These are phyloP conservation scores for Stephania japonica DNA, from an alignment of 164 flowering plant genomes.

Conservation along the genomic window DNA sequence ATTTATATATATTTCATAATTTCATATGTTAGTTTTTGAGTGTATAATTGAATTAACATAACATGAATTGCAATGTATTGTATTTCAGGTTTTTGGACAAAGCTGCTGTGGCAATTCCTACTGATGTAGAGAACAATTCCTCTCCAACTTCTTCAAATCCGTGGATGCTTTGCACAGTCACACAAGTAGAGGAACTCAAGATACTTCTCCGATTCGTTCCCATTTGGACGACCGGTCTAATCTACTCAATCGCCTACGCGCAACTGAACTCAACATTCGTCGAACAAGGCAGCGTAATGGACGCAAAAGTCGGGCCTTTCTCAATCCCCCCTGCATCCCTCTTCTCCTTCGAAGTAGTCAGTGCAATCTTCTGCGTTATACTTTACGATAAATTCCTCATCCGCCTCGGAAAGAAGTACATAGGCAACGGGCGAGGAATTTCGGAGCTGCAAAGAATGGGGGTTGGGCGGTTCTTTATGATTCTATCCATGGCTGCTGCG, in stretches of 20 bases:
- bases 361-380: slow-evolving; percentile 8
- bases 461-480: slow-evolving; percentile 15
- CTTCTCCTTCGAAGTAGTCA: slow-evolving; percentile 11
- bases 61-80: neutral
- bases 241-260: slow-evolving; percentile 10
- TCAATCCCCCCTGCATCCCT: slow-evolving; percentile 9
- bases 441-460: slow-evolving; percentile 21
- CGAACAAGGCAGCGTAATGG: slow-evolving; percentile 18
- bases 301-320: slow-evolving; percentile 19
- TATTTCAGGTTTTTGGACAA: slow-evolving; percentile 24
- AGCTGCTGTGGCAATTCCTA: slow-evolving; percentile 15
- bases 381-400: slow-evolving; percentile 18
- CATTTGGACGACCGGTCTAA: slow-evolving; percentile 16
- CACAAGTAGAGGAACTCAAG: slow-evolving; percentile 26
- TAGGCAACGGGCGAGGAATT: slow-evolving; percentile 13
- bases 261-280: slow-evolving; percentile 15
- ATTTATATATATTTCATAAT: neutral
- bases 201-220: slow-evolving; percentile 13
- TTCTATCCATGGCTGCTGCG: slow-evolving; percentile 14
- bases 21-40: neutral
- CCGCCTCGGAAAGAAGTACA: slow-evolving; percentile 10
- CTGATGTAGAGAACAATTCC: slow-evolving; percentile 9
- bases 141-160: slow-evolving; percentile 1
- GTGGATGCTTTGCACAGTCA: slow-evolving; percentile 27
- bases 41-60: neutral